Evolutionary conservation across 345 rosid species (phyloP).

Genomic region (Brassica cretica): DNA sequence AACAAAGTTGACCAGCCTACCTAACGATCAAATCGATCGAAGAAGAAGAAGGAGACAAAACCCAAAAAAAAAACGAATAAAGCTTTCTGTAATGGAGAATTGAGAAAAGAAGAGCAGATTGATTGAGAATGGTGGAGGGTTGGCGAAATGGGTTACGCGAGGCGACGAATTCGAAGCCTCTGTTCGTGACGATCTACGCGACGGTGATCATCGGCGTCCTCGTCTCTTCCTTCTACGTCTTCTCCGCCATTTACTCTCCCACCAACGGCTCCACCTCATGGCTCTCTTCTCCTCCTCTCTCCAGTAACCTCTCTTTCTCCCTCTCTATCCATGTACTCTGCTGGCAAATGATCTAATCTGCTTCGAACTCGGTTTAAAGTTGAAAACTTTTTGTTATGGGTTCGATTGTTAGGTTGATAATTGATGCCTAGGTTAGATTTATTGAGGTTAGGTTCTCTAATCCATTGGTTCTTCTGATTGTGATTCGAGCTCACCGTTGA

Average conservation of each 20-base stretch:
- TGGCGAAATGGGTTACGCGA: slow-evolving; percentile 77
- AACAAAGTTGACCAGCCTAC: slow-evolving; percentile 42
- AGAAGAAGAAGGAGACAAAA: slow-evolving; percentile 17
- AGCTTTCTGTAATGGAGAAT: slow-evolving; percentile 36
- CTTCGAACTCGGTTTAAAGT: slow-evolving; percentile 1
- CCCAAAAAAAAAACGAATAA: not conserved
- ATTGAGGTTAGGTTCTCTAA: slow-evolving; percentile 9
- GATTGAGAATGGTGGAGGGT: slow-evolving; percentile 45
- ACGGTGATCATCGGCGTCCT: slow-evolving; percentile 73
- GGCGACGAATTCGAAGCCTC: slow-evolving; percentile 63
- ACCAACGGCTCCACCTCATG: slow-evolving; percentile 49
- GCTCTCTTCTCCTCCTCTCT: slow-evolving; percentile 59
- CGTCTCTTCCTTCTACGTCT: slow-evolving; percentile 77
- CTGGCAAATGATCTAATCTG: not conserved
- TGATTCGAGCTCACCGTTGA: slow-evolving; percentile 23
- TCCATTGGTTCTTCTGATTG: not conserved
- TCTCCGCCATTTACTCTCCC: slow-evolving; percentile 78
- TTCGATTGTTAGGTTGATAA: not conserved
- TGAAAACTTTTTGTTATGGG: slow-evolving; percentile 8
- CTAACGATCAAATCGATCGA: slow-evolving; percentile 40
- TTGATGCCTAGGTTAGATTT: slow-evolving; percentile 2
- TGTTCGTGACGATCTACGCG: slow-evolving; percentile 79
- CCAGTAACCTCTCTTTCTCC: slow-evolving; percentile 27
- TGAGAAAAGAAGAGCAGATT: slow-evolving; percentile 13
- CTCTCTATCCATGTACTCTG: not conserved